These are phyloP conservation scores for Paramecium bursaria DNA, from an alignment of 73 alveolate genomes.

Conservation along the genomic window DNA sequence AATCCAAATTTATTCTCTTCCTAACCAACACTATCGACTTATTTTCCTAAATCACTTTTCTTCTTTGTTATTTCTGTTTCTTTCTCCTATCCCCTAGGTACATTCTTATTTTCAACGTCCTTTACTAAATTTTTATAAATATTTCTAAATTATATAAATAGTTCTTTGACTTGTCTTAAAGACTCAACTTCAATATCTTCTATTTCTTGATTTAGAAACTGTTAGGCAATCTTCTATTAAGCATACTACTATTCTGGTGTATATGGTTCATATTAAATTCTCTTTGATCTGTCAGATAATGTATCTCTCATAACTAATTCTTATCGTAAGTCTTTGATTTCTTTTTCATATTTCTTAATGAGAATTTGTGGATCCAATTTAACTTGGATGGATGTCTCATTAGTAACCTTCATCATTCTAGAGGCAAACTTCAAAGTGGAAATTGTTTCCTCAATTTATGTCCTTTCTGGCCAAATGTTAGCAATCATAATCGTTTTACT, in stretches of 20 bases:
- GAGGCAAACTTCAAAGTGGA: conserved; percentile 98
- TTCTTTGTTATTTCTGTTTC: conserved; percentile 72
- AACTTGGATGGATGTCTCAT: conserved; percentile 94
- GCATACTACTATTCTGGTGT: conserved; percentile 90
- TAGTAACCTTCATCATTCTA: conserved; percentile 98
- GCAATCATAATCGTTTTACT: conserved; percentile 99
- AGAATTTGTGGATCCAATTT: conserved; percentile 94
- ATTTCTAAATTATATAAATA: conserved; percentile 90
- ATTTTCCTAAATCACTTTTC: conserved; percentile 70
- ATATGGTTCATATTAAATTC: conserved; percentile 96
- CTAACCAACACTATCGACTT: conserved; percentile 82
- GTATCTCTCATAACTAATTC: conserved; percentile 99
- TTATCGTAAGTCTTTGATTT: conserved; percentile 97
- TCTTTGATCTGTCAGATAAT: conserved; percentile 95
- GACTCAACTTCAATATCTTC: conserved; percentile 94
- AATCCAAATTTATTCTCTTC: conserved; percentile 82
- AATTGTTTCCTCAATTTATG: conserved; percentile 96
- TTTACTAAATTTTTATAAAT: conserved; percentile 85
- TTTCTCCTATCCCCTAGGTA: conserved; percentile 65
- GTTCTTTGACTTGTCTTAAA: conserved; percentile 93
- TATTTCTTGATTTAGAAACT: conserved; percentile 87
- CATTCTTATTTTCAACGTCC: conserved; percentile 74
- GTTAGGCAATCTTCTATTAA: conserved; percentile 78
- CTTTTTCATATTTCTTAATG: conserved; percentile 94
- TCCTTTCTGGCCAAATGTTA: conserved; percentile 99